Base-by-base conservation (phyloP, 108 stramenopile genomes). In the Licmophora abbreviata region DNA sequence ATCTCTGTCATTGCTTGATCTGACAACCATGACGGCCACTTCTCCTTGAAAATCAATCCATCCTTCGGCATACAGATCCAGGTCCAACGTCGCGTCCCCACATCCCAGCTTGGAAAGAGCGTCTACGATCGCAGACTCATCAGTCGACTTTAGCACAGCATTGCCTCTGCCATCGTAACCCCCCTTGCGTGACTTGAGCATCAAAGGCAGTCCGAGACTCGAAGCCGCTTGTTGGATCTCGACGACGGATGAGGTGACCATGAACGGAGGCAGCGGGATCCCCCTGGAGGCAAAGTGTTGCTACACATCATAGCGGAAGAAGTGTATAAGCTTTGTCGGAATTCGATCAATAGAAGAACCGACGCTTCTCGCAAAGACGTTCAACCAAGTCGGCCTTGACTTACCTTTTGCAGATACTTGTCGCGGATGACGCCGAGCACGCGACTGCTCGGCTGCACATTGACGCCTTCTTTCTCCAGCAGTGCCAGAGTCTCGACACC, bases 111-210 rank as follows among this genome's bases (percentile, higher is more conserved):
- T 73, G 9, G 51, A 20, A 14, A 91, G 47, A 0, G 88, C 88
- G 25, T 56, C 56, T 12, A 45, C 40, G 48, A 85, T 79, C 8
- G 72, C 80, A 0, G 59, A 69, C 20, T 64, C 79, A 9, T 77
- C 61, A n/a, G 61, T 54, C 29, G 73, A 52, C 18, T 75, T 47
- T 30, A 95, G 69, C 22, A 97, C 93, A 14, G 91, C 88, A 69
- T 98, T 98, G 35, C 99, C 97, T 22, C 74, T 72, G 29, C 99
- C 99, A 61, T 99, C 99, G 59, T 99, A 99, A 24, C 88, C 99
- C 22, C 94, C 86, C 20, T 68, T 69, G 49, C 95, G 66, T 14
- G 88, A 76, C 58, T 99, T 99, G 22, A 98, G 82, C 95, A 99
- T 96, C 25, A 97, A 62, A 5, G 99, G 99, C 37, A 93, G 72